Base-by-base conservation (phyloP, 106 monocot genomes). In the Dendrobium chrysotoxum region DNA sequence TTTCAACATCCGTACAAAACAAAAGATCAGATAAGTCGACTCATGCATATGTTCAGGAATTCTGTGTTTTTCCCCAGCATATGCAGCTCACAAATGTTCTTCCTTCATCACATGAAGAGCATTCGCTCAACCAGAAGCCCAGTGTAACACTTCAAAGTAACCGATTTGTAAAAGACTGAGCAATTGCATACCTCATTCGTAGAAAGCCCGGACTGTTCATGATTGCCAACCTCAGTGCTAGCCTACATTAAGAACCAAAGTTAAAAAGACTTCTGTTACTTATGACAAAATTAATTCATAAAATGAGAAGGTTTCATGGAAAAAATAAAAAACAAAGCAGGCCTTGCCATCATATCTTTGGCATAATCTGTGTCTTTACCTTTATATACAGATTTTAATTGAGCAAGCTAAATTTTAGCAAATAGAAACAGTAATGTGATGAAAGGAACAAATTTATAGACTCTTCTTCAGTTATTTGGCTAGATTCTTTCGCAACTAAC, bases 181-280 rank as follows among this genome's bases (percentile, higher is more conserved):
- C 16, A 82, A 40, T 18, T 44, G 11, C 66, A 79, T 79, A 82
- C 86, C 77, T 75, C 87, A 75, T 78, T 75, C 21, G 79, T 41
- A 75, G 80, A 45, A 74, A 75, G 26, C 4, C 54, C 28, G 46
- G 80, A 67, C 12, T n/a, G 66, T 4, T 88, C 88, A 40, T 65
- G n/a, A 13, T 45, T 65, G 44, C 64, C 66, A 83, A 80, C 80
- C 31, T 31, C 50, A n/a, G 31, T 77, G 16, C 77, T 71, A 20
- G 57, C 75, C 88, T 88, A 40, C 57, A 61, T 70, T 31, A 70
- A 70, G 35, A 74, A 74, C 4, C 74, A 35, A 42, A 74, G 42
- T 21, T 41, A 72, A 72, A 5, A 28, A 68, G 30, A 28, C 28
- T 13, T 74, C 38, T 57, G 23, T n/a, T 39, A 31, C 35, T 31